Evolutionary conservation across 1,284 basidiomycete species (phyloP).

Genomic region (Cutaneotrichosporon cyanovorans): DNA sequence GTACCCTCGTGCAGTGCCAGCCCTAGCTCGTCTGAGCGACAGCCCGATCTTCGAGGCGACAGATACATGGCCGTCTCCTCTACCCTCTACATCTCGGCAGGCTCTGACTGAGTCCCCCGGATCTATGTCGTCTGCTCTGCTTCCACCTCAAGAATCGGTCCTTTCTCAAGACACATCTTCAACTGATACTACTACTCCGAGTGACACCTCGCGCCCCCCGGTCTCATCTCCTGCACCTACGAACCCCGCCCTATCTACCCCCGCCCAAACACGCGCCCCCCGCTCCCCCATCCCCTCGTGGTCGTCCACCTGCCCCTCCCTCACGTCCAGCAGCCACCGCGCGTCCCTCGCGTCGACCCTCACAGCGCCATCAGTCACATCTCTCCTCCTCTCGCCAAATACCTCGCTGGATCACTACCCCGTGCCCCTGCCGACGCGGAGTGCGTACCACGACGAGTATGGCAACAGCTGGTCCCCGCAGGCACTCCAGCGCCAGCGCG

Average conservation of each 20-base stretch:
- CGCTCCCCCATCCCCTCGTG: conserved; percentile 16
- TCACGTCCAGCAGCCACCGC: conserved; percentile 15
- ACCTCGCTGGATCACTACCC: conserved; percentile 10
- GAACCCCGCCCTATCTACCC: background rate
- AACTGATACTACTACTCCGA: too few species aligned
- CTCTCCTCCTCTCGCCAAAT: conserved; percentile 13
- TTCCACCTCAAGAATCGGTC: too few species aligned
- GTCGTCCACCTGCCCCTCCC: conserved; percentile 17
- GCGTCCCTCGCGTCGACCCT: conserved; percentile 17
- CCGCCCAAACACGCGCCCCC: conserved; percentile 11
- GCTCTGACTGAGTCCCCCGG: background rate
- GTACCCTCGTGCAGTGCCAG: conserved; percentile 21
- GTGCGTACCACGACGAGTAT: too few species aligned
- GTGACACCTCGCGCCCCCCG: too few species aligned
- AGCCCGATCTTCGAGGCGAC: conserved; percentile 1
- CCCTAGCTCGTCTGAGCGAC: conserved; percentile 17
- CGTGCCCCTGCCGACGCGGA: too few species aligned
- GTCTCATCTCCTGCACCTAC: too few species aligned
- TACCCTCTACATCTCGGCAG: background rate
- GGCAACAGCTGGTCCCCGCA: background rate
- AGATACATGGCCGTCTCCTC: background rate
- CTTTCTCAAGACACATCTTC: too few species aligned
- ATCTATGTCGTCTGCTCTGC: background rate
- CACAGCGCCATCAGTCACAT: conserved; percentile 17
- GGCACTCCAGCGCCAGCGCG: background rate